Conservation (phyloP, 176 grass and related monocot species). For the Carex myosuroides region DNA sequence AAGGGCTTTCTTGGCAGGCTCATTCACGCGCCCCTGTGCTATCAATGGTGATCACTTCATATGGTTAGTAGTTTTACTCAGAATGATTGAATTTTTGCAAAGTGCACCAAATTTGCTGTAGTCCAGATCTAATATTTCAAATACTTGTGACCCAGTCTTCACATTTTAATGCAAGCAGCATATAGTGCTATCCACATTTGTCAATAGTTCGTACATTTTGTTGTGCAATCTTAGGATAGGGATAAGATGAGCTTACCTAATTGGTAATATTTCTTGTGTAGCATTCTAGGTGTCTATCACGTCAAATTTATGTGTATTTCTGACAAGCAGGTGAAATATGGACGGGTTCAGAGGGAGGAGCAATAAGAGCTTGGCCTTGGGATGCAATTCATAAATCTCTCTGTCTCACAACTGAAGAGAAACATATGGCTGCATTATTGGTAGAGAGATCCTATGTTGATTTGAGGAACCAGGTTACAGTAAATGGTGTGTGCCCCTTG, state of each 20-base stretch:
- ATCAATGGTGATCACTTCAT: constrained; percentile 74
- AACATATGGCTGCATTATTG: constrained; percentile 73
- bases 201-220: not conserved
- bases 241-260: not conserved
- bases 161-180: not conserved
- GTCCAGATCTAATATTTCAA: not conserved
- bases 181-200: not conserved
- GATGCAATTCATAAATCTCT: constrained; percentile 85
- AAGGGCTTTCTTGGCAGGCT: constrained; percentile 87
- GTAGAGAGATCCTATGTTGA: constrained; percentile 92
- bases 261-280: not conserved
- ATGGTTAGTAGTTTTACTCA: constrained; percentile 37
- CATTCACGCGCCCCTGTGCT: constrained; percentile 69
- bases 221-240: not conserved
- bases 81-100: not conserved
- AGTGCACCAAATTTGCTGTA: not conserved
- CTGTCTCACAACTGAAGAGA: constrained; percentile 61
- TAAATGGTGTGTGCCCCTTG: constrained; percentile 69
- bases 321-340: constrained; percentile 80
- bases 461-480: constrained; percentile 65
- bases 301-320: constrained; percentile 28
- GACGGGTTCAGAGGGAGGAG: constrained; percentile 77
- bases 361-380: constrained; percentile 90
- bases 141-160: not conserved
- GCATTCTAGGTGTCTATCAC: not conserved